Base-by-base conservation (phyloP, 305 asterid genomes). In the Striga hermonthica region DNA sequence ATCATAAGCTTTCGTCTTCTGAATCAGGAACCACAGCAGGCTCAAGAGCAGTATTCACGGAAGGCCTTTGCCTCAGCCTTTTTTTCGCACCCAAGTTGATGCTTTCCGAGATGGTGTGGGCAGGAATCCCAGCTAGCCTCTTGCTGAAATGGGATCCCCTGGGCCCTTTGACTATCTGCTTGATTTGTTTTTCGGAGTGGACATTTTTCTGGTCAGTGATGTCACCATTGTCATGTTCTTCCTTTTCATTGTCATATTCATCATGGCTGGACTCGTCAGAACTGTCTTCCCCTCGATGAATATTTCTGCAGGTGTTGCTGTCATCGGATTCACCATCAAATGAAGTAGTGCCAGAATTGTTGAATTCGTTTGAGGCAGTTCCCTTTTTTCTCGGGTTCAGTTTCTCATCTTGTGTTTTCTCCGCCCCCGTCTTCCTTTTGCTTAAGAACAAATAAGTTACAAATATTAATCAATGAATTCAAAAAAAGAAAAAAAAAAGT, bases 11-110 rank as follows among this genome's bases (percentile, higher is more conserved):
- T 71, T 86, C 95, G 4, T 83, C 96, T 68, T 88, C 95, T 0
- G 91, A 84, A 80, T 83, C 96, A 5, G 59, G 59, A 9, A 12
- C 59, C 59, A 54, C 39, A 14, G 13, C 34, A 55, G 81, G 57
- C 55, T 79, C 85, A 1, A 64, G 47, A 71, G 86, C 92, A 60
- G 87, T 78, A 71, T 83, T 84, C n/a, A 76, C 37, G 0, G 83
- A 66, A 28, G 86, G 85, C 68, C 88, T 79, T 77, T 88, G 90
- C 82, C 90, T 76, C 66, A 68, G 66, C 72, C 86, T 79, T 71
- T 77, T 78, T 75, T 88, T 84, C 1, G 82, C 71, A 62, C 83
- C 83, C 62, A 81, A 40, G 41, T 69, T 75, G 74, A 65, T 43
- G 53, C 71, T 76, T 69, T 78, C 90, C 75, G 85, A 73, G 45